phyloP scores from a whole-genome alignment of 1,139 yeast species.

The Debaryomycetaceae sp. region DNA sequence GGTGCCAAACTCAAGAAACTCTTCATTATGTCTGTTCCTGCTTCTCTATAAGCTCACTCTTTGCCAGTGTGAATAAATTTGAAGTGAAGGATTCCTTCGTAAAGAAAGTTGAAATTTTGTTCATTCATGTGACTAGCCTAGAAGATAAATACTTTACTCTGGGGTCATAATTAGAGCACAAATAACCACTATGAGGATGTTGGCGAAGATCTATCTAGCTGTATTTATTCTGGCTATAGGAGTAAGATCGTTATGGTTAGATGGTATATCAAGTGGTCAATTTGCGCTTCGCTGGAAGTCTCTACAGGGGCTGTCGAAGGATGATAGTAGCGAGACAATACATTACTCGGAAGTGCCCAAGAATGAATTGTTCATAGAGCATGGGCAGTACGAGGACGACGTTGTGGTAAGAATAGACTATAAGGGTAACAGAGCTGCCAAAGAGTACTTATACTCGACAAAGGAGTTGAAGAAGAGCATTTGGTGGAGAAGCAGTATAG shows the following conservation, averaged over 20 bases:
- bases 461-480: conserved; percentile 16
- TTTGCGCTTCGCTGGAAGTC: neutral
- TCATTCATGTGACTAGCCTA: neutral
- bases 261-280: neutral
- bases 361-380: conserved; percentile 26
- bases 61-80: too few relatives aligned
- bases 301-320: neutral
- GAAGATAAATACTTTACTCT: neutral
- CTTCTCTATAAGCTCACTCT: too few relatives aligned
- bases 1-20: too few relatives aligned
- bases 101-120: neutral
- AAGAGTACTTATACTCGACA: conserved; percentile 1
- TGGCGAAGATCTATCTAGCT: neutral
- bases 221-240: neutral
- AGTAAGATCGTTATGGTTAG: neutral
- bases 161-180: neutral
- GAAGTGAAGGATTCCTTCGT: too few relatives aligned
- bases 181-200: neutral
- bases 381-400: conserved; percentile 47
- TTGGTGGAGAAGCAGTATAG: conserved; percentile 31
- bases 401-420: conserved; percentile 46
- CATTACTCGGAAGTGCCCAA: neutral
- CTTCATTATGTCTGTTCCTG: too few relatives aligned
- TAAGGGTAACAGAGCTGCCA: neutral
- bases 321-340: neutral